A percentile compares a stretch with the other conserved stretches of the same genome.
Evolutionary conservation across 2,329 filamentous ascomycete genomes (phyloP).

Genomic region (Trichoderma atrobrunneum): DNA sequence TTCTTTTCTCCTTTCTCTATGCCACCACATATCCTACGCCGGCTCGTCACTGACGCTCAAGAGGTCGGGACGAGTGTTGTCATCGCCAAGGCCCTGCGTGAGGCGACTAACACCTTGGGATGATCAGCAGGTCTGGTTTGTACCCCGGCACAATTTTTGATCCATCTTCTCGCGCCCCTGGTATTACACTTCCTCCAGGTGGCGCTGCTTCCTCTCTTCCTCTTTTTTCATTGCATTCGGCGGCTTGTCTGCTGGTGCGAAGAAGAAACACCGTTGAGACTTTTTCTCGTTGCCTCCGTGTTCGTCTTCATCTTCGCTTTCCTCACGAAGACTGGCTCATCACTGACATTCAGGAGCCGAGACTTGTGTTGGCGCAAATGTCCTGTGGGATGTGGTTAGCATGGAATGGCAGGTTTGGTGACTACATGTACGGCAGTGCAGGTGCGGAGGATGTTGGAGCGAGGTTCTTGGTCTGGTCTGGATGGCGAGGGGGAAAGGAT

Average conservation of each 20-base stretch:
- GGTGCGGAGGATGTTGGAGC: background rate
- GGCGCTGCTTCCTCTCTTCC: background rate
- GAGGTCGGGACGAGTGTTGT: background rate
- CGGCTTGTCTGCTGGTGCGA: background rate
- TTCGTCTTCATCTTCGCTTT: background rate
- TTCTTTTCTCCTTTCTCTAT: background rate
- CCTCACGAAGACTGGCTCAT: background rate
- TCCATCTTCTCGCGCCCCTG: background rate
- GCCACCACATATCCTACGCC: background rate
- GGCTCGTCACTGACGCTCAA: background rate
- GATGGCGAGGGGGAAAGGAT: background rate
- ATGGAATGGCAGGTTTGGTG: background rate
- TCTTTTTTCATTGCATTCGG: constrained; percentile 6
- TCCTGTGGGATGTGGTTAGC: background rate
- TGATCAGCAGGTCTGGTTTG: background rate
- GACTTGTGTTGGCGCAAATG: background rate
- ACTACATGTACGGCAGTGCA: background rate
- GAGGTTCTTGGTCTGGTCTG: background rate
- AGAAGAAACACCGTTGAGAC: background rate
- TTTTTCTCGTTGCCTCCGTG: background rate
- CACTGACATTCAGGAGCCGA: background rate
- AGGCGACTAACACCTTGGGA: constrained; percentile 10
- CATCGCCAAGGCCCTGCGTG: constrained; percentile 8
- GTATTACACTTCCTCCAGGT: constrained; percentile 7
- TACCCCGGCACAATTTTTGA: constrained; percentile 1